Evolutionary conservation across 2,329 filamentous ascomycete species (phyloP).

Genomic region (Proliferodiscus dingleyae): DNA sequence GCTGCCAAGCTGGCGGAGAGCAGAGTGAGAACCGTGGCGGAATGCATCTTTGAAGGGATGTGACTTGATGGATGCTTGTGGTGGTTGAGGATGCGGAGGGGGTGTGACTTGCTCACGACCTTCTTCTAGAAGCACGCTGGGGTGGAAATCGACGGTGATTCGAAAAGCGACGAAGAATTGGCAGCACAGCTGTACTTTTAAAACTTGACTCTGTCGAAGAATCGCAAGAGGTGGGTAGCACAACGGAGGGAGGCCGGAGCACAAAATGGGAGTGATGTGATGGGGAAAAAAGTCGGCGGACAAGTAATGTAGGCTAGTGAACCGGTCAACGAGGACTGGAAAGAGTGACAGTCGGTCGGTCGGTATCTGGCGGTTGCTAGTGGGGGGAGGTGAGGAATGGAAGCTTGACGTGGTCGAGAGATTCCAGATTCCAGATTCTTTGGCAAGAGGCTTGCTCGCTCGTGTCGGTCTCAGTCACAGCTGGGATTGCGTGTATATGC

Average conservation of each 20-base stretch:
- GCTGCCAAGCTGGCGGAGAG: constrained; percentile 33
- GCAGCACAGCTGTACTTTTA: constrained; percentile 30
- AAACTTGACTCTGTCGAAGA: constrained; percentile 26
- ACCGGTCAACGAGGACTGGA: constrained; percentile 3
- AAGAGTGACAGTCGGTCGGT: constrained; percentile 4
- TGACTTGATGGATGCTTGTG: constrained; percentile 3
- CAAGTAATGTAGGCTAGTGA: background rate
- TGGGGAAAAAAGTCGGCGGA: too few species aligned
- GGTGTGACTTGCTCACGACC: too few species aligned
- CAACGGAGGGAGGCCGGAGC: too few species aligned
- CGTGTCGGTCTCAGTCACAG: too few species aligned
- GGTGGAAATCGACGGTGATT: constrained; percentile 9
- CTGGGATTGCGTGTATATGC: too few species aligned
- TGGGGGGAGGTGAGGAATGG: background rate
- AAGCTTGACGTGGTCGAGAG: too few species aligned
- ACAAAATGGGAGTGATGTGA: too few species aligned
- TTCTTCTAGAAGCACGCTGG: too few species aligned
- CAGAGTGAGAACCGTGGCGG: constrained; percentile 33
- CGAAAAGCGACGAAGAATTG: constrained; percentile 13
- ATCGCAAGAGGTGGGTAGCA: constrained; percentile 3
- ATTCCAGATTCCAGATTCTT: too few species aligned
- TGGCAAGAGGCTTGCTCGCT: too few species aligned
- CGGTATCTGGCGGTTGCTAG: background rate
- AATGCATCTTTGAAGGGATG: constrained; percentile 36
- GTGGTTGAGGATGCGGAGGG: background rate